Base-by-base conservation (phyloP, 192 early-diverging fungal genomes). In the Backusella tuberculispora region DNA sequence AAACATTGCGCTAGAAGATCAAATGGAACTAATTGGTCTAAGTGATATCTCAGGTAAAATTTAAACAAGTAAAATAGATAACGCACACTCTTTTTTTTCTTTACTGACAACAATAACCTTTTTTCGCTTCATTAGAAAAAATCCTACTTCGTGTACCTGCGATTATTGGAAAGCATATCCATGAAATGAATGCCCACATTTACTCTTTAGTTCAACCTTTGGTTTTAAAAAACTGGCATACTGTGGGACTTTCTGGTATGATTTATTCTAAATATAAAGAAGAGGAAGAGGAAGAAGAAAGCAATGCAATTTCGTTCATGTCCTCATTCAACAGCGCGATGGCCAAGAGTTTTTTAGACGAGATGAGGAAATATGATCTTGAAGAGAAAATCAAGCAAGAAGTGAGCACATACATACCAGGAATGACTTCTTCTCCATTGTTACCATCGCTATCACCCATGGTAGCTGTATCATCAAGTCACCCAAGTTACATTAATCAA, bases 161-260 rank as follows among this genome's bases (percentile, higher is more conserved):
- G 0, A 42, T 67, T 42, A 43, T 67, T 67, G 66, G 66, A 21
- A 67, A 67, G 12, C 38, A 67, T 67, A 41, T 67, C 19, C 66
- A 67, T 9, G 66, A 38, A 8, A 67, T 67, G 41, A 67, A 67
- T 40, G 34, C 41, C 14, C 37, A 67, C 12, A 21, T 67, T 12
- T 67, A 67, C 10, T 12, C 19, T 2, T n/a, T 41, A 19, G 19
- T 67, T 43, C 38, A 67, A 5, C 4, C 37, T 67, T 42, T 67
- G n/a, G 41, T 67, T 42, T 19, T 41, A 19, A 19, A 21, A 12
- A 38, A 67, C 9, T 67, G 66, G 66, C 21, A 60, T 60, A 12
- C 9, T 3, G 26, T 24, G 17, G 37, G 66, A 12, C 37, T 42
- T 10, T 41, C 66, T 60, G 53, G 26, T 24, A 60, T 60, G 21